Evolutionary conservation across 129 eudicot genomes (phyloP), one percentile per base, ranked within the genome.

Genomic region (Flaveria sonorensis): DNA sequence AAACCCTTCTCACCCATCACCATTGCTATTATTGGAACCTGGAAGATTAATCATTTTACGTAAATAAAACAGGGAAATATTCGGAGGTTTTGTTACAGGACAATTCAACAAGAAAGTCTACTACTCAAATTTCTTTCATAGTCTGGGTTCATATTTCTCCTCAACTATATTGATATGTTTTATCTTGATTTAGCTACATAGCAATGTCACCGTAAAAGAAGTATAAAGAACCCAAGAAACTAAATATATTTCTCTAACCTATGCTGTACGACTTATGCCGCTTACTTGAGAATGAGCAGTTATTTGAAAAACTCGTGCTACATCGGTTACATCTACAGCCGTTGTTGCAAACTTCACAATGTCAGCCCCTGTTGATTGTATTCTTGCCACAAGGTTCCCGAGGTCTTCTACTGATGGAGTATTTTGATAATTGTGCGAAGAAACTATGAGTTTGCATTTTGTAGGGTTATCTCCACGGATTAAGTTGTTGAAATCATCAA

Each of bases 1-100:
- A 94, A 75, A 60, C 99, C 99, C 78, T 85, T 86, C 77, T 94
- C 99, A 10, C 99, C 99, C 99, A 94, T 94, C 53, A 86, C 99
- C 92, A 94, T 82, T 47, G 96, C 99, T 77, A 94, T 94, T 68
- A 94, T 88, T 50, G 99, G 99, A 53, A 94, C 90, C 99, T 94
- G 83, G 45, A 82, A 74, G 82, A 71, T 64, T 71, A 9, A 68
- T 57, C 9, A 53, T 13, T 4, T 45, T n/a, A 59, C 12, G 62
- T 46, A 20, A 45, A 56, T 18, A 23, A 53, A 56, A 32, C 13
- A 28, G 24, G 50, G 51, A 28, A 47, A 48, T 24, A 70, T 47
- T 24, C 40, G 13, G 40, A 19, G 74, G 42, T 42, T 19, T 68
- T 43, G 28, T 21, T 18, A 50, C 61, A 50, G 30, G 19, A 26